Evolutionary conservation across 1,139 yeast species (phyloP).

Genomic region (Candida gigantensis): DNA sequence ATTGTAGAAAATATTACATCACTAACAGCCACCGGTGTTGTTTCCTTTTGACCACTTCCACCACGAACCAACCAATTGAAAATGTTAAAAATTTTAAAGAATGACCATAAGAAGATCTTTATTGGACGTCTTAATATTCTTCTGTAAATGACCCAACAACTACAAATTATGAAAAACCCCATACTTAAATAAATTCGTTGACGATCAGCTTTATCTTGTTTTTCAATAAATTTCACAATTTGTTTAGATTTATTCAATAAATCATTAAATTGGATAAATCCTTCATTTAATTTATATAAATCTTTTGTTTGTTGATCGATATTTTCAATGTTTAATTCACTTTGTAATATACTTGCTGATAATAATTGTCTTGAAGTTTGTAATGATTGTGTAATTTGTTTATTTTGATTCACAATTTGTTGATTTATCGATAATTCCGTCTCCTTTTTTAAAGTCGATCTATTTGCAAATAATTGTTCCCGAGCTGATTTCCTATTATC

Average conservation of each 20-base stretch:
- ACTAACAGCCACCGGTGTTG: slow-evolving; percentile 2
- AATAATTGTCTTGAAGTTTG: slow-evolving; percentile 57
- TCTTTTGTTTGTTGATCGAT: slow-evolving; percentile 60
- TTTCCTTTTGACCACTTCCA: background rate
- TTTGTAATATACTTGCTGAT: slow-evolving; percentile 55
- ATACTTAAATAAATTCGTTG: slow-evolving; percentile 58
- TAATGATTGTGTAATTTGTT: slow-evolving; percentile 54
- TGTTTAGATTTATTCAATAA: slow-evolving; percentile 55
- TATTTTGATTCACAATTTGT: slow-evolving; percentile 48
- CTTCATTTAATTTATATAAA: slow-evolving; percentile 49
- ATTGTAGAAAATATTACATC: slow-evolving; percentile 9
- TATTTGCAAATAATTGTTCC: slow-evolving; percentile 22
- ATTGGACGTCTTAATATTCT: slow-evolving; percentile 61
- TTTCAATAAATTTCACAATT: slow-evolving; percentile 64
- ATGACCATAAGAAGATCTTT: slow-evolving; percentile 57
- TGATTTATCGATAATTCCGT: slow-evolving; percentile 24
- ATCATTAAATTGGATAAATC: slow-evolving; percentile 54
- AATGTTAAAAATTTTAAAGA: slow-evolving; percentile 48
- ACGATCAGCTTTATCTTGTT: slow-evolving; percentile 66
- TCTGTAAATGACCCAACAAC: slow-evolving; percentile 66
- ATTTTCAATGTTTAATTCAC: slow-evolving; percentile 62
- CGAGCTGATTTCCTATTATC: slow-evolving; percentile 8
- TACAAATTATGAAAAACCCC: slow-evolving; percentile 55
- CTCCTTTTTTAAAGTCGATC: slow-evolving; percentile 16
- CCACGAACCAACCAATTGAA: slow-evolving; percentile 28